Percentiles rank a stretch among this genome's conserved stretches.
phyloP scores from a whole-genome alignment of 176 grass and related monocot species.

The Bolboschoenus planiculmis region DNA sequence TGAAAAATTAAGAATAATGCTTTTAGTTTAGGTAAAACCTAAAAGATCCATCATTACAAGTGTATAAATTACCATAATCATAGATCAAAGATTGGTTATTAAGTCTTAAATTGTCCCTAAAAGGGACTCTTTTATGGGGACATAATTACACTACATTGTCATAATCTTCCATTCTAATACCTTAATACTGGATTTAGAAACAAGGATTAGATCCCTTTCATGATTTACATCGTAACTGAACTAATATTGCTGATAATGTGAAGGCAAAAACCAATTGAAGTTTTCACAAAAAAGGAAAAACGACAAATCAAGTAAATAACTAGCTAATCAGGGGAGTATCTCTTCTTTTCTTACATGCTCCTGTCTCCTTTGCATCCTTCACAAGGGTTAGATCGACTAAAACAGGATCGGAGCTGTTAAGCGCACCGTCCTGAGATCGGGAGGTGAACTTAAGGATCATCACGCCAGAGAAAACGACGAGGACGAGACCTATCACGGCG shows the following conservation, averaged over 20 bases:
- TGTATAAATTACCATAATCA: background rate
- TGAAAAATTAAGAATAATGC: background rate
- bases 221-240: too few relatives aligned
- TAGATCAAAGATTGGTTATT: background rate
- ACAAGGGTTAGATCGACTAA: conserved; percentile 65
- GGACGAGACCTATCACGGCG: conserved; percentile 19
- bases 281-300: too few relatives aligned
- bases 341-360: conserved; percentile 47
- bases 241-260: too few relatives aligned
- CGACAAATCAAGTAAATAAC: background rate
- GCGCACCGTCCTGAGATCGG: background rate
- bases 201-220: too few relatives aligned
- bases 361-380: conserved; percentile 47
- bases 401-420: conserved; percentile 8
- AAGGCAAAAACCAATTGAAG: too few relatives aligned
- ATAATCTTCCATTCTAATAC: too few relatives aligned
- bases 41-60: background rate
- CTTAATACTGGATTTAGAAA: too few relatives aligned
- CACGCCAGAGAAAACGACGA: background rate
- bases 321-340: background rate
- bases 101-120: too few relatives aligned
- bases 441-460: conserved; percentile 38
- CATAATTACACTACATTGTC: too few relatives aligned
- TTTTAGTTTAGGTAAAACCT: background rate
- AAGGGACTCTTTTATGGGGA: background rate